Evolutionary conservation across 805 yeast species (phyloP).

Genomic region (Pichia thaimueangensis): DNA sequence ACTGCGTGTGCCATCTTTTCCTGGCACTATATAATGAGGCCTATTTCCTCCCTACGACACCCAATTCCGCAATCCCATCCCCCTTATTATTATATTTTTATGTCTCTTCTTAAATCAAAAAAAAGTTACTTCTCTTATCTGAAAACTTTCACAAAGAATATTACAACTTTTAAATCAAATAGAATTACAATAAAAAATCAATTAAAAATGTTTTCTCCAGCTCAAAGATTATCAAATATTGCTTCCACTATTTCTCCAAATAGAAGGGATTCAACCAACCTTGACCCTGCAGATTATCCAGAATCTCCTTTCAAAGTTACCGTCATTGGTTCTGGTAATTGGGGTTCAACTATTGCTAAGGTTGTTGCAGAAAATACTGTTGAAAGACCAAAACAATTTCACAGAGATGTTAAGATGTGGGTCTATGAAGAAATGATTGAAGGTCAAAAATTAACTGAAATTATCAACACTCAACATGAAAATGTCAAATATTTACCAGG

Average conservation of each 20-base stretch:
- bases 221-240: conserved; percentile 20
- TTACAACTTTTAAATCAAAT: not conserved
- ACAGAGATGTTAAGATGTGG: conserved; percentile 86
- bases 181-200: not conserved
- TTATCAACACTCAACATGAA: conserved; percentile 85
- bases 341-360: conserved; percentile 98
- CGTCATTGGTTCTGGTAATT: conserved; percentile 94
- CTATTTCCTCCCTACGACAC: too few species aligned
- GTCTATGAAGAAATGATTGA: conserved; percentile 81
- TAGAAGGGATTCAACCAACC: conserved; percentile 12
- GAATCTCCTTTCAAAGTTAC: conserved; percentile 45
- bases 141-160: too few species aligned
- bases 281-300: conserved; percentile 21
- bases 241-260: conserved; percentile 20
- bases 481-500: conserved; percentile 93
- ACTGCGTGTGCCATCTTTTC: too few species aligned
- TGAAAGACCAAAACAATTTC: conserved; percentile 66
- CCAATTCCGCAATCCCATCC: too few species aligned
- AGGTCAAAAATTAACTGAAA: conserved; percentile 79
- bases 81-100: too few species aligned
- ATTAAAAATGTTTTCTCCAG: conserved; percentile 18
- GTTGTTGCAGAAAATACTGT: conserved; percentile 84
- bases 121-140: too few species aligned
- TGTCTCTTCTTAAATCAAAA: too few species aligned
- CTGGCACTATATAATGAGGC: too few species aligned